Base-by-base conservation (phyloP, 2,329 filamentous ascomycete species). In the Parascedosporium putredinis region DNA sequence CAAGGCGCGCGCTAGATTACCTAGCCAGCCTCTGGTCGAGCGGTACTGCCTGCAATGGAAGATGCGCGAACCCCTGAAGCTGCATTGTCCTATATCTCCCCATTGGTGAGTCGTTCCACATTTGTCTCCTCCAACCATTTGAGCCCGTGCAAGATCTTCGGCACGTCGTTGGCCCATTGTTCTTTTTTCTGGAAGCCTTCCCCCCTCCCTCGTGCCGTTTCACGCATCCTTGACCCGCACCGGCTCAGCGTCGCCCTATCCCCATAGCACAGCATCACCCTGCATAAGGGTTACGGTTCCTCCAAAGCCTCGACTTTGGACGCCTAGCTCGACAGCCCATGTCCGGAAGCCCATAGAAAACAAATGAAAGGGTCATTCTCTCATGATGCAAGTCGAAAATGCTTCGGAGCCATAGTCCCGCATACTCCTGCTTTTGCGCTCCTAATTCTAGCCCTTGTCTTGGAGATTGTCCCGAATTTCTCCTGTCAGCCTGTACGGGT, bases 91-190 rank as follows among this genome's bases (percentile, higher is more conserved):
- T 75, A 71, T 64, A 68, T 79, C 56, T 68, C 66, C 58, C 75
- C 63, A 75, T 78, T 65, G 76, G 76, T 78, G 65, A 73, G 75
- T 58, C 52, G 57, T 58, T 57, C 57, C 64, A 60, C 56, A 57
- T 53, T 53, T 55, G 58, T 56, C 58, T 55, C 59, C 53, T 57
- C 58, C 64, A 75, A 70, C 73, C 72, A 71, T 71, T 68, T 67
- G 57, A 61, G 63, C 68, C 68, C 69, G 74, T 75, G 69, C 68
- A 58, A 54, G 61, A 62, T 67, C 63, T 57, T 55, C 59, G 59
- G 57, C 47, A 57, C 69, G 55, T 62, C 63, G 73, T 76, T 76
- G 72, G 73, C 64, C 66, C 25, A 18, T 45, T 29, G n/a, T 20
- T 18, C 24, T 42, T 49, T 42, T 42, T 25, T 49, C 43, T 36